phyloP scores from a whole-genome alignment of 768 basidiomycete genomes.

The Porphyrellus cyaneotinctus region DNA sequence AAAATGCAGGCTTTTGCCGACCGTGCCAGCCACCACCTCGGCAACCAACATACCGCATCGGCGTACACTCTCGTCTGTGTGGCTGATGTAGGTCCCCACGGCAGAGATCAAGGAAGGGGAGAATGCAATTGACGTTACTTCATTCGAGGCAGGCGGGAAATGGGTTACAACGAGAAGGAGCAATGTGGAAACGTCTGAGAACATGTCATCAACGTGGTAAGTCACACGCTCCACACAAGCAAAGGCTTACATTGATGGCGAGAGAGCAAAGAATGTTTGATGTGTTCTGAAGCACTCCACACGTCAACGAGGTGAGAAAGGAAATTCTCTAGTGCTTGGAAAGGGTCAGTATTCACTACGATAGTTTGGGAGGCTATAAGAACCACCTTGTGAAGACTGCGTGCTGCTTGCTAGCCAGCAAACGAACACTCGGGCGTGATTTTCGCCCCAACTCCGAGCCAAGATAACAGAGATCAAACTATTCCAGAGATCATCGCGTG shows the following conservation, averaged over 20 bases:
- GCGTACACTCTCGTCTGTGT: slow-evolving; percentile 71
- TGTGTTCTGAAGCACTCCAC: slow-evolving; percentile 76
- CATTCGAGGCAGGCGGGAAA: slow-evolving; percentile 48
- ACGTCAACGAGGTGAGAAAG: slow-evolving; percentile 48
- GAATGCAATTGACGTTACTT: slow-evolving; percentile 44
- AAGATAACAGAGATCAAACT: slow-evolving; percentile 43
- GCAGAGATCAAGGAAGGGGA: slow-evolving; percentile 62
- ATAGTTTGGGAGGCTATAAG: slow-evolving; percentile 10
- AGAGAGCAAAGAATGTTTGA: slow-evolving; percentile 73
- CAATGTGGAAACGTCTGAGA: slow-evolving; percentile 66
- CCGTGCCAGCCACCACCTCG: slow-evolving; percentile 65
- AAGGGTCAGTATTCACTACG: slow-evolving; percentile 1
- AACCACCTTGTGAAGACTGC: slow-evolving; percentile 31
- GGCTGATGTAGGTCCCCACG: slow-evolving; percentile 71
- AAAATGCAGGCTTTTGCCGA: slow-evolving; percentile 70
- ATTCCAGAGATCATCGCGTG: slow-evolving; percentile 51
- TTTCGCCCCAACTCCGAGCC: slow-evolving; percentile 56
- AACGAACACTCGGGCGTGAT: slow-evolving; percentile 57
- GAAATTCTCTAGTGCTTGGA: slow-evolving; percentile 42
- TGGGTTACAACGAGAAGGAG: slow-evolving; percentile 64
- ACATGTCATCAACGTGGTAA: not conserved
- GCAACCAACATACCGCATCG: slow-evolving; percentile 91
- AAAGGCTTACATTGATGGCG: slow-evolving; percentile 68
- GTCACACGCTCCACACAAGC: not conserved
- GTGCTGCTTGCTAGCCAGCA: slow-evolving; percentile 61